These are phyloP conservation scores for Mycena vitilis DNA, from an alignment of 768 basidiomycete species.

Conservation along the genomic window DNA sequence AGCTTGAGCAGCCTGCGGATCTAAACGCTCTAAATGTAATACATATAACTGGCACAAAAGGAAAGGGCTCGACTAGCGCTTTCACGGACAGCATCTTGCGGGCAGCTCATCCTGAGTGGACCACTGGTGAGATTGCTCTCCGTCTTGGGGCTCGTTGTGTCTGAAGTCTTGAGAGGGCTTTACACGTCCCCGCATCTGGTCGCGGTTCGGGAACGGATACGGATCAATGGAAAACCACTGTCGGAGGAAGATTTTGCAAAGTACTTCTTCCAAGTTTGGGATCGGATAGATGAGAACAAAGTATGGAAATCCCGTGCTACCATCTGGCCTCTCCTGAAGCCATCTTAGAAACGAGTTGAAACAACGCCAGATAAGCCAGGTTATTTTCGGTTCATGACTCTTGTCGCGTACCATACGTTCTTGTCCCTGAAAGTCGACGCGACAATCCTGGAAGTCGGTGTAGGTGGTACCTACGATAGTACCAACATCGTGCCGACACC, in stretches of 20 bases:
- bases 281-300: slow-evolving; percentile 74
- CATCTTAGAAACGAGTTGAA: slow-evolving; percentile 56
- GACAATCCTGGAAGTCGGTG: slow-evolving; percentile 95
- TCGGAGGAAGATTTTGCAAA: slow-evolving; percentile 89
- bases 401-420: slow-evolving; percentile 93
- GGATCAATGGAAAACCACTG: slow-evolving; percentile 90
- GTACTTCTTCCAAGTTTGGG: slow-evolving; percentile 98
- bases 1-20: slow-evolving; percentile 70
- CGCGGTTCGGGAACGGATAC: slow-evolving; percentile 94
- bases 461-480: slow-evolving; percentile 94
- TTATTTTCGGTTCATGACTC: slow-evolving; percentile 94
- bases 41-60: slow-evolving; percentile 98
- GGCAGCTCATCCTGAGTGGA: slow-evolving; percentile 78
- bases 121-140: slow-evolving; percentile 71
- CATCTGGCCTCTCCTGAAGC: slow-evolving; percentile 5
- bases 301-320: slow-evolving; percentile 51
- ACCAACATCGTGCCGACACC: slow-evolving; percentile 96
- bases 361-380: slow-evolving; percentile 80
- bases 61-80: slow-evolving; percentile 97
- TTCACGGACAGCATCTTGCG: slow-evolving; percentile 90
- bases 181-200: slow-evolving; percentile 98
- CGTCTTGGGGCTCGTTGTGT: background rate
- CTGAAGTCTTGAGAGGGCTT: slow-evolving; percentile 65
- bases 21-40: slow-evolving; percentile 92
- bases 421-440: slow-evolving; percentile 85